These are phyloP conservation scores for Ettlia oleoabundans DNA, from an alignment of 139 green algal species.

Conservation along the genomic window DNA sequence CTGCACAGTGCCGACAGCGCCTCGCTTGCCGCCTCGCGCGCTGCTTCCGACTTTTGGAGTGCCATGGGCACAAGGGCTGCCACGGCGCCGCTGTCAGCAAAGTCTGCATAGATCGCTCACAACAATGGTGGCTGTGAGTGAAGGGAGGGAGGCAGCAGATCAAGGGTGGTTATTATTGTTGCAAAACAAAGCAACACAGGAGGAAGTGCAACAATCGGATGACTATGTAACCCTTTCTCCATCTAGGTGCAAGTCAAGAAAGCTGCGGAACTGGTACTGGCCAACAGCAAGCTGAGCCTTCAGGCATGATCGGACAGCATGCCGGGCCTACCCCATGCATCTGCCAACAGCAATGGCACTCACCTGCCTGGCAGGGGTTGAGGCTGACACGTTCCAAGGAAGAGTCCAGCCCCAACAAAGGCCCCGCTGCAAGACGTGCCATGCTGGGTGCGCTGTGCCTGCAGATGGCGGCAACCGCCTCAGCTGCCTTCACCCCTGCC, in stretches of 20 bases:
- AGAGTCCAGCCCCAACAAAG: slow-evolving; percentile 20
- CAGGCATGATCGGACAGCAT: background rate
- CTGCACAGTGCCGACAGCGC: slow-evolving; percentile 10
- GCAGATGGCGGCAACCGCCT: slow-evolving; percentile 27
- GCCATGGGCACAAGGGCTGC: slow-evolving; percentile 31
- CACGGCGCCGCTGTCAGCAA: slow-evolving; percentile 27
- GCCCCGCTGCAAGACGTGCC: slow-evolving; percentile 17
- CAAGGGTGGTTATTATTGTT: too few species aligned
- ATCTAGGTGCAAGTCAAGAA: too few species aligned
- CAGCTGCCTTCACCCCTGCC: slow-evolving; percentile 12
- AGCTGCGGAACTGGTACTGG: too few species aligned
- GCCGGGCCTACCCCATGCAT: background rate
- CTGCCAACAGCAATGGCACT: background rate
- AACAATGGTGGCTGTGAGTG: background rate
- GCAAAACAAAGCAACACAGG: too few species aligned
- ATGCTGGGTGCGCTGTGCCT: slow-evolving; percentile 16
- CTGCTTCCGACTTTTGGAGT: background rate
- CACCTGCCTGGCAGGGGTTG: slow-evolving; percentile 44
- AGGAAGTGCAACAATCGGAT: too few species aligned
- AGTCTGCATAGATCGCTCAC: background rate
- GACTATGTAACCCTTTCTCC: too few species aligned
- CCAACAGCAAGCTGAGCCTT: background rate
- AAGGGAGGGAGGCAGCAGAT: too few species aligned
- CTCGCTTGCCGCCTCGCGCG: slow-evolving; percentile 24
- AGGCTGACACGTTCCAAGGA: slow-evolving; percentile 9